These are phyloP conservation scores for Phaeosphaeria sp. DNA, from an alignment of 2,329 filamentous ascomycete species.

Conservation along the genomic window DNA sequence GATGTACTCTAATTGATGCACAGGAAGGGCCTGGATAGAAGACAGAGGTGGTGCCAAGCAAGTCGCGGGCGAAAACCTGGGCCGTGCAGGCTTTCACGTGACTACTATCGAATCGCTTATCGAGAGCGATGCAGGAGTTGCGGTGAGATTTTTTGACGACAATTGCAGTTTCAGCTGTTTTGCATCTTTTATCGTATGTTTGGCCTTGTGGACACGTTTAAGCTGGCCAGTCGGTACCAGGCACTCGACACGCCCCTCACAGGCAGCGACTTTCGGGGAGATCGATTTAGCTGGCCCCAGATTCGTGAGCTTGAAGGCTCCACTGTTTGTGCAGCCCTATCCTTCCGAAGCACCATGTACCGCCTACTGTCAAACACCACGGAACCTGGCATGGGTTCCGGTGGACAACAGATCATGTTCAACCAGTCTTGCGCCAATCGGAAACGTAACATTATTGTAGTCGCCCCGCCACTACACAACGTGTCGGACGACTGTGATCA, in stretches of 20 bases:
- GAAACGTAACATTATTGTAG: not conserved
- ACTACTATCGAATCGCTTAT: constrained; percentile 34
- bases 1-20: constrained; percentile 50
- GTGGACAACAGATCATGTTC: not conserved
- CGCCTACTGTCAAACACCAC: not conserved
- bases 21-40: constrained; percentile 44
- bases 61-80: constrained; percentile 31
- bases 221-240: constrained; percentile 17
- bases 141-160: constrained; percentile 14
- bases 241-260: constrained; percentile 20
- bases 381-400: not conserved
- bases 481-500: not conserved
- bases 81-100: constrained; percentile 38
- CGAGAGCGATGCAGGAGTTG: constrained; percentile 22
- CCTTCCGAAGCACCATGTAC: not conserved
- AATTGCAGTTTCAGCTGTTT: constrained; percentile 5
- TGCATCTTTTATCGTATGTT: constrained; percentile 22
- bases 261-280: constrained; percentile 37
- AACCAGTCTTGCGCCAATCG: not conserved
- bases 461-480: not conserved
- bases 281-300: constrained; percentile 32
- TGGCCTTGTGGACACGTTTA: constrained; percentile 42
- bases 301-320: constrained; percentile 26
- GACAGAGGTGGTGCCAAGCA: constrained; percentile 45
- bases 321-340: constrained; percentile 8